Percentiles rank a stretch among this genome's conserved stretches.
Evolutionary conservation across 1,284 basidiomycete genomes (phyloP).

Genomic region (Cutaneotrichosporon dermatis): DNA sequence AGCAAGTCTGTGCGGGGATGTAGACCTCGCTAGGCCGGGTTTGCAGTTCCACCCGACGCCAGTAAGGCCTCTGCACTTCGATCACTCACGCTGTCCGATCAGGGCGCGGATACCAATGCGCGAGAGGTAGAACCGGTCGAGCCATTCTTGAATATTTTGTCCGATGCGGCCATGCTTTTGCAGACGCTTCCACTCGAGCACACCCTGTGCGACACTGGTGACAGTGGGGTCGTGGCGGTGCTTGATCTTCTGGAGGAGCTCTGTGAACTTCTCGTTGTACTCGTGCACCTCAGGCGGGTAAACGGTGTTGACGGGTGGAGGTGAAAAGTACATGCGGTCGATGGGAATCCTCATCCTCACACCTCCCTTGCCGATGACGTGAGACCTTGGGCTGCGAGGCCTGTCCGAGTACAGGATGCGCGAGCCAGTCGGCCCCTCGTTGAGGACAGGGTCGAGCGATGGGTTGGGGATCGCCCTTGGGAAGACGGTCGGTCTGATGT

Average conservation of each 20-base stretch:
- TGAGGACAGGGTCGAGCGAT: conserved; percentile 45
- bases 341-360: conserved; percentile 42
- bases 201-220: conserved; percentile 88
- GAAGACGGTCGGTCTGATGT: conserved; percentile 22
- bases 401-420: conserved; percentile 19
- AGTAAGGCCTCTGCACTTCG: too few species aligned
- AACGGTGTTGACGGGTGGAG: conserved; percentile 58
- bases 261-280: conserved; percentile 90
- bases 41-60: too few species aligned
- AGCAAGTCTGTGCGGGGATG: conserved; percentile 5
- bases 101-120: conserved; percentile 95
- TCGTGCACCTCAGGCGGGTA: conserved; percentile 94
- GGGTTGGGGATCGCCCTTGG: conserved; percentile 47
- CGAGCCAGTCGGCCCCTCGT: conserved; percentile 30
- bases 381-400: conserved; percentile 12
- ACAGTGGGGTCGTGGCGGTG: conserved; percentile 94
- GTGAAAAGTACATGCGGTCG: conserved; percentile 73
- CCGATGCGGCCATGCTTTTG: conserved; percentile 54
- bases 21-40: too few species aligned
- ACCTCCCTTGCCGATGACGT: conserved; percentile 17
- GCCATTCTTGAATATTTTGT: conserved; percentile 86
- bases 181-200: conserved; percentile 59
- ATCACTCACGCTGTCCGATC: conserved; percentile 63
- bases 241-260: conserved; percentile 84
- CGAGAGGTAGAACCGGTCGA: conserved; percentile 96